phyloP scores from a whole-genome alignment of 2,329 filamentous ascomycete genomes.

The Colletotrichum brevisporum region DNA sequence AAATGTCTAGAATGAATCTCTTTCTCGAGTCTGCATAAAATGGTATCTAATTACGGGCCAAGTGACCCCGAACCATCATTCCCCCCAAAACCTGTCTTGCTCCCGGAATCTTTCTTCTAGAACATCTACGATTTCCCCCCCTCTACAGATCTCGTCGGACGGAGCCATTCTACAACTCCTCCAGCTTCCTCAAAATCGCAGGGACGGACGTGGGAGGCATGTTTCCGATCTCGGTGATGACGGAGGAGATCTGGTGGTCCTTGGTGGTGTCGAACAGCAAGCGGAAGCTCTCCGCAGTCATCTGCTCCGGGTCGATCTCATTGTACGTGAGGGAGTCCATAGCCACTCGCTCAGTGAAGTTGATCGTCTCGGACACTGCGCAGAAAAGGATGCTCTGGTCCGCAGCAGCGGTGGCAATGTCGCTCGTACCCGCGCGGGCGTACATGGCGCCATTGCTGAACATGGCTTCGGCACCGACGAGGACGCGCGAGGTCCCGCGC shows the following conservation, averaged over 20 bases:
- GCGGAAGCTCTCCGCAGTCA: slow-evolving; percentile 65
- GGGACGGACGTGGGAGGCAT: slow-evolving; percentile 90
- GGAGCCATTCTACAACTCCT: slow-evolving; percentile 62
- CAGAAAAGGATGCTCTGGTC: slow-evolving; percentile 84
- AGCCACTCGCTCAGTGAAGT: slow-evolving; percentile 88
- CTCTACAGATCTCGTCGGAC: background rate
- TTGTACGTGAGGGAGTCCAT: slow-evolving; percentile 95
- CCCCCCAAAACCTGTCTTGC: background rate
- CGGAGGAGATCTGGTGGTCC: slow-evolving; percentile 86
- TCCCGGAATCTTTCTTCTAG: background rate
- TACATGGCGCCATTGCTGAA: slow-evolving; percentile 95
- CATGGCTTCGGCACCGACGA: slow-evolving; percentile 94
- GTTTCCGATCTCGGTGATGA: slow-evolving; percentile 92
- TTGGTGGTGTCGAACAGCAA: slow-evolving; percentile 95
- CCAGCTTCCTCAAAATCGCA: slow-evolving; percentile 69
- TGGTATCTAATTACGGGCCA: slow-evolving; percentile 37
- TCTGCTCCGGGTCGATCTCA: slow-evolving; percentile 86
- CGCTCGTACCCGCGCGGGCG: slow-evolving; percentile 87
- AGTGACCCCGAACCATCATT: slow-evolving; percentile 2
- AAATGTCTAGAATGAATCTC: slow-evolving; percentile 14
- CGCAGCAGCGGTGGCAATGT: slow-evolving; percentile 87
- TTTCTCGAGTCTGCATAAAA: slow-evolving; percentile 8
- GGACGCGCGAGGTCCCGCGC: slow-evolving; percentile 76
- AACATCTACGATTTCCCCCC: background rate
- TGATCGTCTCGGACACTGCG: slow-evolving; percentile 93